A percentile compares a stretch with the other conserved stretches of the same genome.
Conservation (phyloP, 1,284 basidiomycete species). For the Phenoliferia sp. region DNA sequence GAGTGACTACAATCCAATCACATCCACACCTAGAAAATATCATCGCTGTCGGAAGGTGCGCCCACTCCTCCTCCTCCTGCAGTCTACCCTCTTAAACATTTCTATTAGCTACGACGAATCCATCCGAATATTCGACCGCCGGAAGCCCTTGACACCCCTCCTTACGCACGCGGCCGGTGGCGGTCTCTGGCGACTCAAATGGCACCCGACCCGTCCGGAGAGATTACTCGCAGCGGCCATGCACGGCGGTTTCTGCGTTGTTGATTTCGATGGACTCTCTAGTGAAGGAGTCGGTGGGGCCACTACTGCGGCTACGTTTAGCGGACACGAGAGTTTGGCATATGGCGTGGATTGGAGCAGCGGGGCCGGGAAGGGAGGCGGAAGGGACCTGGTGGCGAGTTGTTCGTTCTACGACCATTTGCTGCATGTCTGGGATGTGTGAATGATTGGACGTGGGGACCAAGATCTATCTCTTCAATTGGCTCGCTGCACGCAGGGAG, state of each 20-base stretch:
- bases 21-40: slow-evolving; percentile 74
- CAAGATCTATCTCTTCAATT: too few species aligned
- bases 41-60: slow-evolving; percentile 83
- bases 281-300: slow-evolving; percentile 23
- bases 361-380: slow-evolving; percentile 35
- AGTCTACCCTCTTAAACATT: background rate
- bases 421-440: slow-evolving; percentile 68
- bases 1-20: slow-evolving; percentile 84
- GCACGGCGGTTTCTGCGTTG: slow-evolving; percentile 92
- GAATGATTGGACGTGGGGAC: too few species aligned
- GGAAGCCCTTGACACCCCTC: slow-evolving; percentile 61
- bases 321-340: slow-evolving; percentile 75
- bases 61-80: background rate
- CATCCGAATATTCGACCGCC: slow-evolving; percentile 77
- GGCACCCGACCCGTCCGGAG: slow-evolving; percentile 66
- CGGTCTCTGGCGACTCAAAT: slow-evolving; percentile 93
- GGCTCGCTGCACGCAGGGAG: too few species aligned
- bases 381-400: slow-evolving; percentile 63
- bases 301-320: slow-evolving; percentile 59
- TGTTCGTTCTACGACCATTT: slow-evolving; percentile 96
- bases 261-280: slow-evolving; percentile 48
- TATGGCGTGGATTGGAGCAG: slow-evolving; percentile 91
- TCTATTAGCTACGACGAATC: slow-evolving; percentile 71
- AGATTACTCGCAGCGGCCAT: slow-evolving; percentile 89
- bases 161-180: slow-evolving; percentile 69